Base-by-base conservation (phyloP, 495 filamentous ascomycete genomes). In the Aspergillus bridgeri region DNA sequence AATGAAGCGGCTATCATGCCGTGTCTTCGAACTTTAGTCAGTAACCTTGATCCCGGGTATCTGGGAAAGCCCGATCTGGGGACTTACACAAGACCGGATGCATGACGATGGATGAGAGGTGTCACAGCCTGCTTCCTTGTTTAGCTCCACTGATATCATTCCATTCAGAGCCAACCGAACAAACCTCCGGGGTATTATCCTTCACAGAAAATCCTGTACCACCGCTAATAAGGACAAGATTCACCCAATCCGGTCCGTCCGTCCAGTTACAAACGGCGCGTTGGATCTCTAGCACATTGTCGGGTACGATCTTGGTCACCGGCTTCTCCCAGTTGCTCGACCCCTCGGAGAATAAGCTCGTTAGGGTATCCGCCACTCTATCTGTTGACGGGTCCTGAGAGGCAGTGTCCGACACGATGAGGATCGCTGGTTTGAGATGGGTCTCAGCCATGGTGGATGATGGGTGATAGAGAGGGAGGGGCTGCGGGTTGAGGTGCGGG, bases 331-430 rank as follows among this genome's bases (percentile, higher is more conserved):
- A 98, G 67, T 80, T 79, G 19, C 73, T 79, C 8, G 70, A 74
- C 45, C 85, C 86, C 57, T 87, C 83, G 11, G 75, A 71, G 65
- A 98, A 89, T 23, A 89, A 81, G 24, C 87, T 77, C 6, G 81
- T 75, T 19, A 98, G 80, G 17, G 81, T 75, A 23, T 76, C 75
- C 13, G 82, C 80, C 18, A 89, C 84, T 54, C 81, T 79, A 74
- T 98, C 94, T 3, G 90, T 85, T 18, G 87, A 83, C 0, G 92
- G 87, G 73, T 96, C 88, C 63, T 84, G 75, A 22, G 85, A 85
- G 33, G 94, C 94, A n/a, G 95, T 98, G 51, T 96, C 94, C 2
- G 94, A 98, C 45, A 98, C 82, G 64, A 98, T 82, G 33, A 98
- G 80, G 45, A 98, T 89, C 15, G 86, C 89, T 24, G 85, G 60